Conservation (phyloP, 2,329 filamentous ascomycete genomes). For the Thelonectria discophora region DNA sequence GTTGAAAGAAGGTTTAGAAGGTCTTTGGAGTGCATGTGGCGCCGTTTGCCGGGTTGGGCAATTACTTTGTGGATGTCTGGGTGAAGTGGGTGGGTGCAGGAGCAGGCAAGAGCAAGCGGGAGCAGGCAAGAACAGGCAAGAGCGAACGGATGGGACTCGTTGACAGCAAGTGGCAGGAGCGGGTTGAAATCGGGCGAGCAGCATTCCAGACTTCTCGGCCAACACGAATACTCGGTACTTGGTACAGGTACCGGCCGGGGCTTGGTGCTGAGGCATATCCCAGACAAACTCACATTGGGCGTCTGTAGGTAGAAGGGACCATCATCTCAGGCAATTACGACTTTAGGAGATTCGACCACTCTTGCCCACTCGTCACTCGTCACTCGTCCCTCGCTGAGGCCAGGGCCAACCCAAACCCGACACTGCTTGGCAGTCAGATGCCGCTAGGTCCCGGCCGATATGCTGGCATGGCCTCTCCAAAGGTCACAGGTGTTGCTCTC, state of each 20-base stretch:
- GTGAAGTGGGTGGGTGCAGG: slow-evolving; percentile 17
- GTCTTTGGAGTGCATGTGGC: slow-evolving; percentile 31
- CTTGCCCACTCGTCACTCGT: slow-evolving; percentile 28
- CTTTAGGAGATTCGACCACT: slow-evolving; percentile 5
- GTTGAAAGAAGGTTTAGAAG: slow-evolving; percentile 40
- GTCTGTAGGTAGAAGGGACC: background rate
- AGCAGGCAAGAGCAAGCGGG: slow-evolving; percentile 5
- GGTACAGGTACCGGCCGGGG: too few relatives aligned
- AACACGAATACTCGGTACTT: background rate
- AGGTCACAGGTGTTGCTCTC: slow-evolving; percentile 25
- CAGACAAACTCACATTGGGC: slow-evolving; percentile 1
- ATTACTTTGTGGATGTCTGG: slow-evolving; percentile 24
- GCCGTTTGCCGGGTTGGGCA: slow-evolving; percentile 34
- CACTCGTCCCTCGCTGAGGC: slow-evolving; percentile 33
- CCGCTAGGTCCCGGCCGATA: slow-evolving; percentile 38
- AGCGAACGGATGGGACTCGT: slow-evolving; percentile 6
- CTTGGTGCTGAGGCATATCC: background rate
- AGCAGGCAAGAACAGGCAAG: slow-evolving; percentile 12
- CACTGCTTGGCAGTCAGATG: slow-evolving; percentile 29
- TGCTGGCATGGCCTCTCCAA: slow-evolving; percentile 27
- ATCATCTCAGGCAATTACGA: slow-evolving; percentile 2
- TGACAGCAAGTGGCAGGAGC: slow-evolving; percentile 6
- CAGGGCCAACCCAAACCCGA: slow-evolving; percentile 28
- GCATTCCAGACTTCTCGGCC: background rate
- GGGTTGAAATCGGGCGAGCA: slow-evolving; percentile 9